Percentiles rank a stretch among this genome's conserved stretches.
Evolutionary conservation across 2,329 filamentous ascomycete genomes (phyloP).

Genomic region (Plectosphaerella plurivora): DNA sequence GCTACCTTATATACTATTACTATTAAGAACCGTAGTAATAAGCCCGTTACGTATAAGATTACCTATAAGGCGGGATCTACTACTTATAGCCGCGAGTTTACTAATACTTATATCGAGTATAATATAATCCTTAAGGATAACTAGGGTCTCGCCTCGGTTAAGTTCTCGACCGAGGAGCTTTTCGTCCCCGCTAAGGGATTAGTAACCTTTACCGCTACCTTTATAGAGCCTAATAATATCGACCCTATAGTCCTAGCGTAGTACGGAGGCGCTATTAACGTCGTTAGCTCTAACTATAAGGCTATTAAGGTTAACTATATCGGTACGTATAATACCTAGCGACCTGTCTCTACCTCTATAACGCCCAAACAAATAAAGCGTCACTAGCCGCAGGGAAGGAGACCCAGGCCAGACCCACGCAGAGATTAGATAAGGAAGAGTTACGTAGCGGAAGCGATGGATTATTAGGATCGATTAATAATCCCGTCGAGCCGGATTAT

Average conservation of each 20-base stretch:
- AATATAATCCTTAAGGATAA: background rate
- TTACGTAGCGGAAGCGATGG: too few species aligned
- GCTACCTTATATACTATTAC: constrained; percentile 1
- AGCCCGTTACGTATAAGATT: constrained; percentile 6
- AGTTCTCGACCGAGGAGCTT: constrained; percentile 1
- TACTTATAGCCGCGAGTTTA: constrained; percentile 1
- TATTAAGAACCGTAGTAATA: background rate
- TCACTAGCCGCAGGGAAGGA: constrained; percentile 8
- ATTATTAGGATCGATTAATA: too few species aligned
- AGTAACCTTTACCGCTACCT: background rate
- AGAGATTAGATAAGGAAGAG: too few species aligned
- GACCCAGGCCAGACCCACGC: constrained; percentile 12
- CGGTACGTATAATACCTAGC: constrained; percentile 4
- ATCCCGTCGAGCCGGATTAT: too few species aligned
- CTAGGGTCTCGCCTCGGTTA: constrained; percentile 2
- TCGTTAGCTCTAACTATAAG: constrained; percentile 4
- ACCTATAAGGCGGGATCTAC: constrained; percentile 5
- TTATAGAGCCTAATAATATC: background rate
- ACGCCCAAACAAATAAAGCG: too few species aligned
- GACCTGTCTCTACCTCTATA: background rate
- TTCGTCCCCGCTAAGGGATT: background rate
- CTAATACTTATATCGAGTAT: background rate
- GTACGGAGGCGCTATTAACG: constrained; percentile 3
- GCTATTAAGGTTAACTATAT: constrained; percentile 5
- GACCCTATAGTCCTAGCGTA: constrained; percentile 1